Conservation (phyloP, 345 rosid species). For the Cochlearia excelsa region DNA sequence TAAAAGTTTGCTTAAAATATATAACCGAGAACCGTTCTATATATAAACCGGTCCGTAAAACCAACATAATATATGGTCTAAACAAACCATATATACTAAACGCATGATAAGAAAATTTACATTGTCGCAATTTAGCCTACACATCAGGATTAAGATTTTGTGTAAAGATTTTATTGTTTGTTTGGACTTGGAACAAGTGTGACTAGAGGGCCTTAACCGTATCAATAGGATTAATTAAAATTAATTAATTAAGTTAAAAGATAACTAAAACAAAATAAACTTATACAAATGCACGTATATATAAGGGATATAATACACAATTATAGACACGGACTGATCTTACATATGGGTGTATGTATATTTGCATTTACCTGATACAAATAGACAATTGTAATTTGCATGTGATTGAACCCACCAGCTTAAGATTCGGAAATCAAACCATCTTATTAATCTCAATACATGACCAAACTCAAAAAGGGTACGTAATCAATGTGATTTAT, state of each 20-base stretch:
- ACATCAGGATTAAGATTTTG: slow-evolving; percentile 18
- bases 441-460: slow-evolving; percentile 24
- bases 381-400: slow-evolving; percentile 27
- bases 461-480: slow-evolving; percentile 7
- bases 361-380: slow-evolving; percentile 16
- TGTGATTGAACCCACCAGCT: slow-evolving; percentile 34
- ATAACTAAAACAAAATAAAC: slow-evolving; percentile 21
- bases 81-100: neutral
- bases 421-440: slow-evolving; percentile 28
- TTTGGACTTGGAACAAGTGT: slow-evolving; percentile 22
- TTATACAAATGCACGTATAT: slow-evolving; percentile 17
- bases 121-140: neutral
- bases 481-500: neutral
- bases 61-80: too few species aligned
- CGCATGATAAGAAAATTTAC: neutral
- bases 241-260: slow-evolving; percentile 16
- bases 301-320: neutral
- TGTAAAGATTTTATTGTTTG: slow-evolving; percentile 29
- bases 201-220: slow-evolving; percentile 29
- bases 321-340: slow-evolving; percentile 18
- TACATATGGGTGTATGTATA: slow-evolving; percentile 13
- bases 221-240: slow-evolving; percentile 1
- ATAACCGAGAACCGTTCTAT: too few species aligned
- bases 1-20: too few species aligned
- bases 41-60: too few species aligned